Base-by-base conservation (phyloP, 1,139 yeast genomes). In the Yamadazyma kanchanaburiensis region DNA sequence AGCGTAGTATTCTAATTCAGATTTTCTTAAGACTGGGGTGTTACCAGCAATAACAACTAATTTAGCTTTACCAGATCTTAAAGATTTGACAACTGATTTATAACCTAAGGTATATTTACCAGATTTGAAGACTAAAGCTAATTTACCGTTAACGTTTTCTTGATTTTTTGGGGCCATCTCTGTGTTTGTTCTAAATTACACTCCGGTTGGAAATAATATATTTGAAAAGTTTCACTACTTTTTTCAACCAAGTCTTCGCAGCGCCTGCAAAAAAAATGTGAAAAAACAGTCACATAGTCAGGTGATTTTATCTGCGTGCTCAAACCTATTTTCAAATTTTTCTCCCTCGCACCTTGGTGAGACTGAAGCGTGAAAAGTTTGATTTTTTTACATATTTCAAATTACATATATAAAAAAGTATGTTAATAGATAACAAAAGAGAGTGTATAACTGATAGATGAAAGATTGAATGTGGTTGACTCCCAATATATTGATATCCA, bases 1-100 rank as follows among this genome's bases (percentile, higher is more conserved):
- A 63, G 98, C 97, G 89, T 94, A 94, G 84, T 91, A 91, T 82
- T 94, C 98, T 73, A 91, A 83, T 81, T 91, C 99, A 55, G 97
- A 88, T 80, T 91, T 91, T 83, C 98, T 89, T 73, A 91, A 86
- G 63, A 91, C 95, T 76, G 98, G 98, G 64, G 98, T 89, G 94
- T 91, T 91, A 70, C 95, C 95, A 59, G 99, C 96, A 64, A 91
- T 81, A 77, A 91, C 83, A 66, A 91, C 79, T 73, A 91, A 83
- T 86, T 94, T 91, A 59, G 98, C 95, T 83, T 89, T 91, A 67
- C 96, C 96, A 70, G 86, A 87, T 80, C 99, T 89, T 72, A 91
- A 80, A 58, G 97, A 76, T 86, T 94, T 91, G 72, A 91, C 84
- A 70, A 94, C 94, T 55, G 96, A 87, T 80, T 91, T 91, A 95